These are phyloP conservation scores for Claviceps sorghi DNA, from an alignment of 2,329 filamentous ascomycete species.

Conservation along the genomic window DNA sequence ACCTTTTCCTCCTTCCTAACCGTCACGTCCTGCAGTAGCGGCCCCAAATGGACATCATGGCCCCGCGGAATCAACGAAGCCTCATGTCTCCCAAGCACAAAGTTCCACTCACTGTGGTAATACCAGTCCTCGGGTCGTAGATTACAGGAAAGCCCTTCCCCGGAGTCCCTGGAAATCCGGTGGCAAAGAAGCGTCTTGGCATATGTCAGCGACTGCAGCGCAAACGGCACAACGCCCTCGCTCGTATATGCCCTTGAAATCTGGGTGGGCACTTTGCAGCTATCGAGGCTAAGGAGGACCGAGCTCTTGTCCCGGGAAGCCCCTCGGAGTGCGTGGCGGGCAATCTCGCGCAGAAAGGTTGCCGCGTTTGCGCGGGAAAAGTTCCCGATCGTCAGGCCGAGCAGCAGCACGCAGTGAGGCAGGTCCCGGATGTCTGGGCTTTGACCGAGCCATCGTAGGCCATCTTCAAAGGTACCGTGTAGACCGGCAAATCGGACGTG, in stretches of 20 bases:
- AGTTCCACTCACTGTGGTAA: slow-evolving; percentile 1
- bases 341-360: neutral
- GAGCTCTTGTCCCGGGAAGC: neutral
- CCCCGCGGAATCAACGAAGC: neutral
- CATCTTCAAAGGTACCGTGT: slow-evolving; percentile 1
- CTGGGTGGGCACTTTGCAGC: neutral
- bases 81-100: neutral
- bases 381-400: slow-evolving; percentile 1
- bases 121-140: neutral
- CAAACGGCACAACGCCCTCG: neutral
- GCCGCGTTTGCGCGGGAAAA: neutral
- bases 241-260: neutral
- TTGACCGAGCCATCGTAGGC: neutral
- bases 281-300: neutral
- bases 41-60: neutral
- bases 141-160: neutral
- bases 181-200: neutral
- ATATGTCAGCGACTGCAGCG: neutral
- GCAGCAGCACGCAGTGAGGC: slow-evolving; percentile 1
- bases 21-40: neutral
- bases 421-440: neutral
- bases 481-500: neutral
- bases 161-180: too few relatives aligned
- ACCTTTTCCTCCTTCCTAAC: neutral
- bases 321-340: neutral